Evolutionary conservation across 768 basidiomycete genomes (phyloP), one percentile per base, ranked within the genome.

Genomic region (Omphalotus guepiniiformis): DNA sequence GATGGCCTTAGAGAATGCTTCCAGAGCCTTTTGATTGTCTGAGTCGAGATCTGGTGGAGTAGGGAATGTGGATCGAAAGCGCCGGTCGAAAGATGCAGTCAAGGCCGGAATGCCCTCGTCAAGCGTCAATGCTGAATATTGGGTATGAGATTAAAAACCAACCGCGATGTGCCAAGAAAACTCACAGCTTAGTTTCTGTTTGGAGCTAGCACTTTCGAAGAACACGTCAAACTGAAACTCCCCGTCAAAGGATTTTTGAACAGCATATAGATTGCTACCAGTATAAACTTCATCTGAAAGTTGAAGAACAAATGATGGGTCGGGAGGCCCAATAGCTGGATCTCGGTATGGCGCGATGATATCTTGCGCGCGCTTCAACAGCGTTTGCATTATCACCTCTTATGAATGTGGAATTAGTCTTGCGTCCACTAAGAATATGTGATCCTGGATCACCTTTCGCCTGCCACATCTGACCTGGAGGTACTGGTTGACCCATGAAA

Each of bases 201-300:
- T 78, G 11, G 76, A 71, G 56, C 84, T 89, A 23, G 65, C 79
- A 48, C 86, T 85, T 55, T 96, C 91, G 58, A 83, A 96, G 63
- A 85, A 82, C 13, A 97, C 75, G 56, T 98, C 95, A 59, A 94
- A 93, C 49, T 87, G 80, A 68, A 95, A 97, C 23, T 78, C 71
- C 1, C 89, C 92, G 9, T 90, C 84, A 51, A 87, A 92, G 4
- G 72, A 72, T 61, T 93, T 94, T 63, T 98, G 94, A 39, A 94
- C 75, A 9, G 87, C 93, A 58, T 76, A 93, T 22, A 96, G 72
- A 58, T 93, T 95, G 63, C 86, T 86, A 34, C 75, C 78, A 11
- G 76, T 73, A 46, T 82, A 75, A 6, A 80, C 70, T 39, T 90
- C 85, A 56, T 96, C 84, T 2, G 88, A 76, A 2, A 96, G 68